Base-by-base conservation (phyloP, 805 yeast species). In the Hyphopichia homilentoma region DNA sequence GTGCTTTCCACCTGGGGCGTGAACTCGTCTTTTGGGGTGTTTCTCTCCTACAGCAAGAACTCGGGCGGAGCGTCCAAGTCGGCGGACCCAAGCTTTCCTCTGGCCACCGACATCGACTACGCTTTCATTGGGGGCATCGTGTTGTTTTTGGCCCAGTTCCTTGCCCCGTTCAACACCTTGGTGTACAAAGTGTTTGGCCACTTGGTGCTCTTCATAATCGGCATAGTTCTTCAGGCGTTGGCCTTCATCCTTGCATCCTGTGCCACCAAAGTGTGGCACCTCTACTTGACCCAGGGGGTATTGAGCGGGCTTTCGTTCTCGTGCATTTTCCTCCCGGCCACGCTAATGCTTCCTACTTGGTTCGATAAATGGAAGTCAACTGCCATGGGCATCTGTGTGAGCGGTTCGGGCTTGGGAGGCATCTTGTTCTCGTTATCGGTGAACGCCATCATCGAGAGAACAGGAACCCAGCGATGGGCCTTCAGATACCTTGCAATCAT, bases 21-120 rank as follows among this genome's bases (percentile, higher is more conserved):
- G 56, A 73, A 73, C 35, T 73, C 78, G 25, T 61, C 75, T 2
- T 79, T 60, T 52, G 84, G 83, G 17, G 75, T 76, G 4, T 79
- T 74, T 45, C 71, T 77, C 33, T 59, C 68, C 22, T 74, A 69
- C 47, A 79, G 77, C 43, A 41, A 71, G 7, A 57, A 62, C 7
- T 39, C 61, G 9, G 17, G 16, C 11, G 13, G 7, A 2, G 7
- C 6, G 8, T 14, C 16, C 7, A 25, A 12, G 7, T 8, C 9
- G 9, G 41, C 40, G 41, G 49, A 38, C 17, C 29, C 44, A 14
- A 45, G 45, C 2, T 76, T 72, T 35, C 61, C 67, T 1, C 61
- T 65, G 9, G 72, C 72, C 2, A 47, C 60, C 20, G 59, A 75
- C 12, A 65, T 64, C 34, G 73, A 70, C 25, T 63, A 69, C 29